Conservation (phyloP, 441 rosid species). For the Corymbia citriodora region DNA sequence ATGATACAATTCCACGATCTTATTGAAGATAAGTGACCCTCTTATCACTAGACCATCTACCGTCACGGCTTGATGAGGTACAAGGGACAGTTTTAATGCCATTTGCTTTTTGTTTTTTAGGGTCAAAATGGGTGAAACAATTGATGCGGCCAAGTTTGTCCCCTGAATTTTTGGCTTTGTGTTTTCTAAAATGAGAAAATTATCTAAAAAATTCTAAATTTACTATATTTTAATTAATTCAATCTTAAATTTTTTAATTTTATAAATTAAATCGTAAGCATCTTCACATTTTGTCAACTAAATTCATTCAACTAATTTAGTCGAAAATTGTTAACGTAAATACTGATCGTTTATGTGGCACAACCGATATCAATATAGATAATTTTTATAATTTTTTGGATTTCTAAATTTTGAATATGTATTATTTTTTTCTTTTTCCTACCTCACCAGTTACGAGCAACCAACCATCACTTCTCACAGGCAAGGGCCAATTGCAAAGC, state of each 20-base stretch:
- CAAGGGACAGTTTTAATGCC: background rate
- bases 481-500: too few relatives aligned
- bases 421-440: too few relatives aligned
- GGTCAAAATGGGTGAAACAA: background rate
- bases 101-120: background rate
- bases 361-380: rapidly evolving
- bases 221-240: too few relatives aligned
- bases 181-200: background rate
- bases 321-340: too few relatives aligned
- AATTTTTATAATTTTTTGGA: too few relatives aligned
- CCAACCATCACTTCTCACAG: too few relatives aligned
- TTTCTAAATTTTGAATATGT: too few relatives aligned
- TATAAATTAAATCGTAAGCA: background rate
- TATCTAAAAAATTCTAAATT: too few relatives aligned
- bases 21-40: background rate
- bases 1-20: rapidly evolving
- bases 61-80: background rate
- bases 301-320: too few relatives aligned
- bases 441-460: background rate
- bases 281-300: too few relatives aligned
- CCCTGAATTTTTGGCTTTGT: background rate
- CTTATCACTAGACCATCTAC: background rate
- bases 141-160: background rate
- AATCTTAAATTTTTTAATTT: too few relatives aligned
- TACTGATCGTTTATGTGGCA: rapidly evolving